phyloP scores from a whole-genome alignment of 305 asterid genomes.

The Ruellia speciosa region DNA sequence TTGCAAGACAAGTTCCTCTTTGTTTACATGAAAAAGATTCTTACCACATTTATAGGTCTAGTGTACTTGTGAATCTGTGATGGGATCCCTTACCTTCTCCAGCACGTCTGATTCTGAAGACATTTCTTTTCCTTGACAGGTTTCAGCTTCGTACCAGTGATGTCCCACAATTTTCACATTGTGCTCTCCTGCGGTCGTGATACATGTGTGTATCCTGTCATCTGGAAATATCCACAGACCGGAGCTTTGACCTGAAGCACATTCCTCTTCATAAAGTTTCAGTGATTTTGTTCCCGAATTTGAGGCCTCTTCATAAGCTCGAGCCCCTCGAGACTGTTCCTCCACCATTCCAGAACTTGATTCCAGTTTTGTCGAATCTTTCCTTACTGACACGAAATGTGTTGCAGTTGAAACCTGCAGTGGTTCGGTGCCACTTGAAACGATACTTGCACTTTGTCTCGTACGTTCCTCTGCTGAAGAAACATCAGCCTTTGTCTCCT shows the following conservation, averaged over 20 bases:
- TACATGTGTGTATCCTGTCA: slow-evolving; percentile 43
- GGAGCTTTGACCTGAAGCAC: slow-evolving; percentile 30
- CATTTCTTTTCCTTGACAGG: slow-evolving; percentile 23
- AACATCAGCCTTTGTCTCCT: slow-evolving; percentile 18
- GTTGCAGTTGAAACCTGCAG: slow-evolving; percentile 22
- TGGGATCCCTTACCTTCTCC: slow-evolving; percentile 32
- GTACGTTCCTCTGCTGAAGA: slow-evolving; percentile 24
- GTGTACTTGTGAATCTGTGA: no score
- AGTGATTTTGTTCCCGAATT: slow-evolving; percentile 27
- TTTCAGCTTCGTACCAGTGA: slow-evolving; percentile 26
- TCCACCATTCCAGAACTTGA: slow-evolving; percentile 29
- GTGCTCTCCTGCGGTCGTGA: slow-evolving; percentile 61
- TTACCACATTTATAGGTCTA: no score
- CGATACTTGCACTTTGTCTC: slow-evolving; percentile 21
- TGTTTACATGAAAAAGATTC: neutral
- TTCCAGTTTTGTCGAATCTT: slow-evolving; percentile 19
- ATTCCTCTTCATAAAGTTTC: slow-evolving; percentile 36
- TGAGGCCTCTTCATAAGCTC: slow-evolving; percentile 29
- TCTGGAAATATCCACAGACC: slow-evolving; percentile 66
- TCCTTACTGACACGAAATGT: slow-evolving; percentile 17
- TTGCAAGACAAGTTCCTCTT: neutral
- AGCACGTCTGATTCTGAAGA: slow-evolving; percentile 22
- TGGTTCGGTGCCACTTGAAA: slow-evolving; percentile 15
- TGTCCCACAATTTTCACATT: slow-evolving; percentile 24
- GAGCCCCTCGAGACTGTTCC: slow-evolving; percentile 33